Percentiles rank a stretch among this genome's conserved stretches.
Conservation (phyloP, 2,329 filamentous ascomycete species). For the Rutstroemia sp. region DNA sequence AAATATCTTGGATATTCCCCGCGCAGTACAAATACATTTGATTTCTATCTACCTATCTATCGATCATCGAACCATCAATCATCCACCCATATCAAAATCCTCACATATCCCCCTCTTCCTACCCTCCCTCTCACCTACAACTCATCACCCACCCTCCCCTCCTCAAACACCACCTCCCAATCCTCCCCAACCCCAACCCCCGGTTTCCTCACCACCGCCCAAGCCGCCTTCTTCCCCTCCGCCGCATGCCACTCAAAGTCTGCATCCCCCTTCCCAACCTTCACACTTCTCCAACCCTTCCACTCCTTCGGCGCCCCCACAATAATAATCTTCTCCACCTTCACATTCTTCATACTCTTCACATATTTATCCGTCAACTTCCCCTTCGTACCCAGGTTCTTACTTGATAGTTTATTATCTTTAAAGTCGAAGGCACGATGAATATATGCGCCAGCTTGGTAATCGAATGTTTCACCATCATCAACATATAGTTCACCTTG, state of each 20-base stretch:
- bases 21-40: no score
- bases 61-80: no score
- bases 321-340: slow-evolving; percentile 76
- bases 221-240: slow-evolving; percentile 47
- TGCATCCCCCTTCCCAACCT: slow-evolving; percentile 46
- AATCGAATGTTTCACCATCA: slow-evolving; percentile 89
- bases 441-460: slow-evolving; percentile 78
- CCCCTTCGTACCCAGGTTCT: slow-evolving; percentile 52
- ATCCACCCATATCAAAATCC: no score
- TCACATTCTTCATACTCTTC: slow-evolving; percentile 69
- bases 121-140: neutral
- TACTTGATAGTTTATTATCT: slow-evolving; percentile 55
- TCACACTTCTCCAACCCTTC: slow-evolving; percentile 55
- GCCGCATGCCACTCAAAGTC: slow-evolving; percentile 53
- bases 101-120: neutral
- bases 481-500: slow-evolving; percentile 83
- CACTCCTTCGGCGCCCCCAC: slow-evolving; percentile 71
- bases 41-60: no score
- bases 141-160: neutral
- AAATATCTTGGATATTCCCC: no score
- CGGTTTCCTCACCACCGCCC: slow-evolving; percentile 57
- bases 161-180: slow-evolving; percentile 41
- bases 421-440: slow-evolving; percentile 70
- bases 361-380: slow-evolving; percentile 66
- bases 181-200: slow-evolving; percentile 52